phyloP scores from a whole-genome alignment of 805 yeast genomes.

The Kuraishia hungarica region DNA sequence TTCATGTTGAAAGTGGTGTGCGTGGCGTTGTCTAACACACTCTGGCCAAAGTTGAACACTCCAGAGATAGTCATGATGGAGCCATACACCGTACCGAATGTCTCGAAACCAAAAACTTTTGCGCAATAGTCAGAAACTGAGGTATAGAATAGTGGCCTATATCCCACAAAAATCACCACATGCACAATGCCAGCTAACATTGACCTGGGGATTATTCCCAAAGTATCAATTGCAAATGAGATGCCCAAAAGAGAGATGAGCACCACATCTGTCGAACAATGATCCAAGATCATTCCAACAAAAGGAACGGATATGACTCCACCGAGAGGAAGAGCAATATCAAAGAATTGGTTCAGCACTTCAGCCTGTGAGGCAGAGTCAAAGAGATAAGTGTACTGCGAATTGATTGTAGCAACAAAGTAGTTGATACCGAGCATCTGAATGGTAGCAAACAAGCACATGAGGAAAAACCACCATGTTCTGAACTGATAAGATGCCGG shows the following conservation, averaged over 20 bases:
- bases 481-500: constrained; percentile 39
- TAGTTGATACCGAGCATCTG: constrained; percentile 51
- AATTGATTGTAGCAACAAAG: constrained; percentile 48
- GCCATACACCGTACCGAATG: constrained; percentile 77
- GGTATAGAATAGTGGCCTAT: constrained; percentile 86
- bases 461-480: constrained; percentile 43
- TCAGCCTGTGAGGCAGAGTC: constrained; percentile 29
- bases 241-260: constrained; percentile 28
- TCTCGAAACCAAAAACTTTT: constrained; percentile 86
- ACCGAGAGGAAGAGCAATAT: constrained; percentile 47
- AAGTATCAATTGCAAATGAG: constrained; percentile 36
- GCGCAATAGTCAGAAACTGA: constrained; percentile 88
- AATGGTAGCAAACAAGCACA: constrained; percentile 41
- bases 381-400: constrained; percentile 43
- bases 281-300: constrained; percentile 42
- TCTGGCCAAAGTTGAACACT: constrained; percentile 38
- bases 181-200: constrained; percentile 33
- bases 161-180: constrained; percentile 39
- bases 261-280: constrained; percentile 37
- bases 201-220: constrained; percentile 33
- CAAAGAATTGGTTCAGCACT: constrained; percentile 36
- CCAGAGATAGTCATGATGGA: constrained; percentile 46
- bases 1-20: constrained; percentile 46
- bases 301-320: constrained; percentile 48
- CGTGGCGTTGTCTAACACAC: constrained; percentile 36